Percentiles rank a stretch among this genome's conserved stretches.
phyloP scores from a whole-genome alignment of 805 yeast species.

The Metschnikowia koreensis region DNA sequence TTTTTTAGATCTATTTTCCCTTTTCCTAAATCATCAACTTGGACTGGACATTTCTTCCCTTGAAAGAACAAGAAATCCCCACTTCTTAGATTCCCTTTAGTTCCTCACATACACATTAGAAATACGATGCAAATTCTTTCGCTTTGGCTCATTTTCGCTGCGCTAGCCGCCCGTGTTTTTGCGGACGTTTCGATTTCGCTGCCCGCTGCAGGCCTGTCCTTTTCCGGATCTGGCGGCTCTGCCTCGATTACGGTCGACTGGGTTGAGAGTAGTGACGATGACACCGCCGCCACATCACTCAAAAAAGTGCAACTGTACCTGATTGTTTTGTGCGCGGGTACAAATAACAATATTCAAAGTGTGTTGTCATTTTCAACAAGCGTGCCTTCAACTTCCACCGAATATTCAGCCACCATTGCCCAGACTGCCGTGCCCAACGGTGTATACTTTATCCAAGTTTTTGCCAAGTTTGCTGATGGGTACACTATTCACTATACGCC shows the following conservation, averaged over 20 bases:
- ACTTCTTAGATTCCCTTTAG: background rate
- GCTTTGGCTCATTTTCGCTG: constrained; percentile 10
- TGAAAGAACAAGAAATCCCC: too few relatives aligned
- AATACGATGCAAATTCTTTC: constrained; percentile 15
- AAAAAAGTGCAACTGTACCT: constrained; percentile 44
- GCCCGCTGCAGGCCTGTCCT: constrained; percentile 42
- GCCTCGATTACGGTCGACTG: constrained; percentile 37
- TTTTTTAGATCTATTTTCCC: too few relatives aligned
- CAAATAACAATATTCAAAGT: constrained; percentile 47
- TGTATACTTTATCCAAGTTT: constrained; percentile 67
- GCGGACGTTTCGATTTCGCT: constrained; percentile 49
- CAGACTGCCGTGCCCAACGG: constrained; percentile 59
- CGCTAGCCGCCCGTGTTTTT: constrained; percentile 18
- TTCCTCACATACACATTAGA: background rate
- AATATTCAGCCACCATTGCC: constrained; percentile 44
- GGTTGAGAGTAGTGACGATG: constrained; percentile 55
- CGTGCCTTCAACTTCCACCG: constrained; percentile 17
- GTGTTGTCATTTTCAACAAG: constrained; percentile 28
- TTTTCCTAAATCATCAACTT: too few relatives aligned
- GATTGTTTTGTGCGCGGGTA: constrained; percentile 68
- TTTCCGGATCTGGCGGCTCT: constrained; percentile 37
- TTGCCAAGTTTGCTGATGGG: constrained; percentile 44
- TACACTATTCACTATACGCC: constrained; percentile 64
- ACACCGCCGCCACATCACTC: constrained; percentile 41
- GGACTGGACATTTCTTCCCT: too few relatives aligned